Evolutionary conservation across 73 alveolate species (phyloP), one percentile per base, ranked within the genome.

Genomic region (Symbiodinium natans): DNA sequence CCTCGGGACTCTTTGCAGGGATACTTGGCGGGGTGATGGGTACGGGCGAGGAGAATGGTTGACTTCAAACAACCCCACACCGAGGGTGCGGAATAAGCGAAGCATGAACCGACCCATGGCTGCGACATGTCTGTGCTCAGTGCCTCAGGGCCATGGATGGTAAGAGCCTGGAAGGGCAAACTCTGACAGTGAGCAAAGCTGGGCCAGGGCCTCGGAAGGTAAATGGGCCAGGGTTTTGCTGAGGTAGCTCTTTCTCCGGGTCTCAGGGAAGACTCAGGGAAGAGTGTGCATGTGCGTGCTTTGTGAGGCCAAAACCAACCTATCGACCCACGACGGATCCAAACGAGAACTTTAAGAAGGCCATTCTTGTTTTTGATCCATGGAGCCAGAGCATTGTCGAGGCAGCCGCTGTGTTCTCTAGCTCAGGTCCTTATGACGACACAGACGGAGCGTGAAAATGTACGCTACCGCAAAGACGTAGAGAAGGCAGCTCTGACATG

Each of bases 391-490:
- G 59, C 59, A 46, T 46, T 6, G 59, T 13, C 59, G 59, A 13
- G 21, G 21, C 13, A 46, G 59, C 59, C 21, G 59, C 13, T 46
- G 59, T 46, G 59, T 46, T 10, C 10, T 27, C 39, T 71, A 8
- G 33, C 27, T 27, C 48, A 86, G 95, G 95, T 88, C 43, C 95
- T 88, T 27, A 88, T 88, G 95, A 88, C 95, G 19, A 88, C 95
- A 29, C 95, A 88, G 38, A 88, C 95, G 23, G 95, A 88, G 95
- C 95, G 95, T 7, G 95, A 88, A 75, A 88, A 88, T 27, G 95
- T 80, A 8, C 95, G 95, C 85, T 88, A 88, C 71, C 85, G 95
- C 34, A 88, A 88, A 80, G 95, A 88, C 39, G 95, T 88, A 19
- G 95, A 88, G 95, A 88, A 88, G 95, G 95, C 86, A 52, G 68